Evolutionary conservation across 306 rosid species (phyloP), one percentile per base, ranked within the genome.

Genomic region (Sesbania bispinosa): DNA sequence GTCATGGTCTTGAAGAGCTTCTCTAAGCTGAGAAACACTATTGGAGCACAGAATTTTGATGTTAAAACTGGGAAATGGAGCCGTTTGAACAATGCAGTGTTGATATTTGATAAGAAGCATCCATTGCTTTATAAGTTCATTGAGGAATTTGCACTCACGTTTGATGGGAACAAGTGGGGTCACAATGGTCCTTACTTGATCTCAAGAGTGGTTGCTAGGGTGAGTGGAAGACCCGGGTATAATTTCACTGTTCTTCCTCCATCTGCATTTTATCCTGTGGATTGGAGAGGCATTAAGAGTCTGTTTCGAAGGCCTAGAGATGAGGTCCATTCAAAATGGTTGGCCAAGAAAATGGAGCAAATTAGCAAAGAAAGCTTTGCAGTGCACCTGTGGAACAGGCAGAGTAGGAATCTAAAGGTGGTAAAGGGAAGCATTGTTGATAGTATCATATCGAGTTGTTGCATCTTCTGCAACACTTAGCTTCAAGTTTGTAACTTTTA

Each of bases 81-180:
- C 52, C 81, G 98, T 45, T 54, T 94, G 81, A 94, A 94, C 77
- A 94, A 94, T 73, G 98, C 97, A 0, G 92, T 94, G 14, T 54
- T 94, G 80, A 72, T 94, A 6, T 94, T 94, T 62, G 92, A 94
- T 26, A 87, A 86, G 79, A 80, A 82, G 27, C 98, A 94, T 19
- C 95, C 97, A 14, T 71, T 94, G 14, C 85, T 94, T 33, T 84
- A 79, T 67, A 77, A 83, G 77, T 91, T 94, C 77, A 94, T 94
- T 64, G 68, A 89, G 48, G 98, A 94, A 82, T 94, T 94, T 64
- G 88, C 95, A 2, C 86, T 84, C 20, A 90, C 98, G 2, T 94
- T 89, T 68, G 85, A 94, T 73, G 98, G 98, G 45, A 89, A 86
- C 84, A 94, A 84, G 70, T 94, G 98, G 98, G 98, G 98, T 7